phyloP scores from a whole-genome alignment of 306 rosid genomes.

The Ormosia emarginata region DNA sequence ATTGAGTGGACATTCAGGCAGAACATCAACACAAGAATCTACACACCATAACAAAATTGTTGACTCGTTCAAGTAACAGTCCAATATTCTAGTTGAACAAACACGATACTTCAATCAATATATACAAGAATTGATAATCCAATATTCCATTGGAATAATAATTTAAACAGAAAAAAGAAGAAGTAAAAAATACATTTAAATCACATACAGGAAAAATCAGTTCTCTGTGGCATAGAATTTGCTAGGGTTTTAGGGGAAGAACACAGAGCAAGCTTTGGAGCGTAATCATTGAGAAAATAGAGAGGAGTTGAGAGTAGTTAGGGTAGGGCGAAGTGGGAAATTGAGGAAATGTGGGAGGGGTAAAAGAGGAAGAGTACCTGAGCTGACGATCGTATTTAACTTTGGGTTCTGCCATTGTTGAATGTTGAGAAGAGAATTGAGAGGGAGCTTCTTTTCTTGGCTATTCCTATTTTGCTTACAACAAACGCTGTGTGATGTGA shows the following conservation, averaged over 20 bases:
- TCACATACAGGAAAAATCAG: neutral
- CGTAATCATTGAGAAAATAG: neutral
- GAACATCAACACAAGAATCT: neutral
- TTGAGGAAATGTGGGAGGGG: neutral
- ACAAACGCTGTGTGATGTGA: constrained; percentile 22
- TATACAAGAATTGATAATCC: neutral
- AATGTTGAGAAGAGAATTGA: neutral
- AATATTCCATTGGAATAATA: neutral
- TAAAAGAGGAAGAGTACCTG: constrained; percentile 38
- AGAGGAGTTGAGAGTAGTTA: neutral
- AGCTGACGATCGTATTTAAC: constrained; percentile 85
- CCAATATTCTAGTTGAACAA: neutral
- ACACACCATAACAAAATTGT: neutral
- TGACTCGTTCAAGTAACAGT: neutral
- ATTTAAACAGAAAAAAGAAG: neutral
- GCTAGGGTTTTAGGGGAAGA: neutral
- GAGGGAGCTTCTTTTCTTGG: neutral
- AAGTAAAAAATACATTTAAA: neutral
- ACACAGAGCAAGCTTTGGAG: neutral
- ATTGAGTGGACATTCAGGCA: neutral
- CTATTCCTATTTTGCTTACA: neutral
- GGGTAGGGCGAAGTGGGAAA: neutral
- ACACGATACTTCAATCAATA: neutral
- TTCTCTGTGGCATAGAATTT: neutral
- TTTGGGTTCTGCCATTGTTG: constrained; percentile 75